Base-by-base conservation (phyloP, 2,329 filamentous ascomycete genomes). In the Pezicula carpinea region DNA sequence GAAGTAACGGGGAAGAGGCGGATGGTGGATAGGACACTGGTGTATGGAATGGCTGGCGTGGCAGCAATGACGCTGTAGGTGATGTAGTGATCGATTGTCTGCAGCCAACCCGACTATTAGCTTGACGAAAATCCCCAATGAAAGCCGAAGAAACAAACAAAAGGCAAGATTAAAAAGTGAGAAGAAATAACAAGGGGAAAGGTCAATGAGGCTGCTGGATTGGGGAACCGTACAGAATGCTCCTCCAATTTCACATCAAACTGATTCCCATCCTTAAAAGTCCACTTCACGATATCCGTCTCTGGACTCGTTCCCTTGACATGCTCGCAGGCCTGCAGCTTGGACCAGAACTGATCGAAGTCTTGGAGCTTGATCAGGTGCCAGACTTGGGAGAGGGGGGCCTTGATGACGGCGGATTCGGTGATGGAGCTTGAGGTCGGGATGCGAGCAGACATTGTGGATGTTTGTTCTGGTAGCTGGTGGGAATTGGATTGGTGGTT, bases 161-260 rank as follows among this genome's bases (percentile, higher is more conserved):
- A n/a, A n/a, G n/a, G n/a, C n/a, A n/a, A n/a, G n/a, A n/a, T n/a
- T n/a, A n/a, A n/a, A n/a, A n/a, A n/a, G n/a, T n/a, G n/a, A n/a
- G n/a, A n/a, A n/a, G n/a, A n/a, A n/a, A n/a, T n/a, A n/a, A n/a
- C n/a, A n/a, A n/a, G n/a, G n/a, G n/a, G n/a, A 34, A 34, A 34
- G 32, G 10, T 15, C 14, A 13, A 6, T 7, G 32, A 14, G 32
- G 17, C 32, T 15, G 32, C 32, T n/a, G n/a, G n/a, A n/a, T n/a
- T n/a, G n/a, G 17, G 26, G 19, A 14, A 36, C 65, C 76, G 50
- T 67, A 85, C 81, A 55, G 79, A 84, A 69, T 87, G 83, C 71
- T 86, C 84, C 68, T 88, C 84, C 70, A 85, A 82, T 79, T 87
- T 87, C 56, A 88, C 80, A 65, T 87, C 82, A 17, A 85, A 69